Base-by-base conservation (phyloP, 306 rosid species). In the Hippophae tibetana region DNA sequence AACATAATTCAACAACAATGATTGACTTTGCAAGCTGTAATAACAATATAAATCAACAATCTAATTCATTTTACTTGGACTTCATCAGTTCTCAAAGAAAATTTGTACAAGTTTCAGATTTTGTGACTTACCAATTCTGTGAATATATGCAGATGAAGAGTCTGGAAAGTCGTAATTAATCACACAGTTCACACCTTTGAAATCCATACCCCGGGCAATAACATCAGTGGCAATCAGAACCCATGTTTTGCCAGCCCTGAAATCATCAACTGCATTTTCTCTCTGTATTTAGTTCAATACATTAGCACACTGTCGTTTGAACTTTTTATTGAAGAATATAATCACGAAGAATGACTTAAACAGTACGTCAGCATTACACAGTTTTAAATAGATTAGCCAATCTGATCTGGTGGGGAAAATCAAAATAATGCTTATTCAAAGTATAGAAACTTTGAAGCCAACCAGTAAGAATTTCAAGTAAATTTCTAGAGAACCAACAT, bases 141-240 rank as follows among this genome's bases (percentile, higher is more conserved):
- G 99, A 74, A 92, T 76, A 72, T 88, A 92, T 7, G 94, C 93
- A 6, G 90, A 43, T 14, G 93, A 80, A 63, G 96, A 92, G 77
- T 92, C 93, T 53, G 99, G 99, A 67, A 92, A 92, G 70, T 92
- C 99, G 56, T 85, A 92, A 66, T 92, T 92, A 70, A 92, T 82
- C 62, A 92, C 95, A 44, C 90, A 83, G 73, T 88, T 85, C 67
- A 92, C 79, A 26, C 85, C 95, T 79, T 92, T 88, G 76, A 92
- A 92, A 79, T 92, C 96, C 96, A 92, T 88, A 61, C 99, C 99
- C 49, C 96, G 86, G 47, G 99, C 95, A 78, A 92, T 87, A 54
- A 92, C 94, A 61, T 92, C 99, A 57, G 95, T 92, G 61, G 96
- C 96, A 74, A 92, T 88, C 66, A 92, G 78, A 71, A 92, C 93